These are phyloP conservation scores for Scenedesmus sp. DNA, from an alignment of 163 green algal genomes.

Conservation along the genomic window DNA sequence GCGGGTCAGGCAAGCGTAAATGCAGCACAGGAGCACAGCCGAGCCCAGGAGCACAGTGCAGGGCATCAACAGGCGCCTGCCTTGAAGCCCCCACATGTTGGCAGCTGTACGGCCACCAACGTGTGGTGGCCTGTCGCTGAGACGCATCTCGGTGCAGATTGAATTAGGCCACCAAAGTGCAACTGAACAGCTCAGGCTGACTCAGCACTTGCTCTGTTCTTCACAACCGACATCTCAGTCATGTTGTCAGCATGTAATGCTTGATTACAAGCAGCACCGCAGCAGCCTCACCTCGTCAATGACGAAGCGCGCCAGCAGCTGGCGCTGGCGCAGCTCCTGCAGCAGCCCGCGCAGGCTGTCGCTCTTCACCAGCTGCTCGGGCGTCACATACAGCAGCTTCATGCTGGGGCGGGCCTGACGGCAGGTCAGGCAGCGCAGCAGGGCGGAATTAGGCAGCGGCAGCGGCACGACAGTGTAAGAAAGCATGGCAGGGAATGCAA, in stretches of 20 bases:
- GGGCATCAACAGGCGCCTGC: not conserved
- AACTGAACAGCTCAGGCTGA: no score
- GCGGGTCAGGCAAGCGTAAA: not conserved
- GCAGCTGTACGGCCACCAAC: no score
- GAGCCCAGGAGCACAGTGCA: not conserved
- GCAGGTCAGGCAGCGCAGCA: not conserved
- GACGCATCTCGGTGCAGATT: no score
- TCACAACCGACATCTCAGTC: no score
- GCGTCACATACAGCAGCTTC: slow-evolving; percentile 85
- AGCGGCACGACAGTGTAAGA: no score
- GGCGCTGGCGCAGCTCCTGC: slow-evolving; percentile 41
- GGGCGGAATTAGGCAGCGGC: no score
- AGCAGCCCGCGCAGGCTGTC: slow-evolving; percentile 68
- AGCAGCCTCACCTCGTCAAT: slow-evolving; percentile 76
- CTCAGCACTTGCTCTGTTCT: no score
- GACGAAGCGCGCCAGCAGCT: slow-evolving; percentile 74
- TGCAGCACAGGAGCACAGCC: not conserved
- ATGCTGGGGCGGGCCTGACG: slow-evolving; percentile 36
- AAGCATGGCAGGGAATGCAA: not conserved
- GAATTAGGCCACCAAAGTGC: no score
- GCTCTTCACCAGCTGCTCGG: slow-evolving; percentile 90
- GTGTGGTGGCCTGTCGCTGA: no score
- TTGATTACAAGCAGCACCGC: not conserved
- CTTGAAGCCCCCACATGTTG: no score
- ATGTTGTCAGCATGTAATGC: not conserved